Evolutionary conservation across 352 stramenopile species (phyloP), one percentile per base, ranked within the genome.

Genomic region (Pythium periplocum): DNA sequence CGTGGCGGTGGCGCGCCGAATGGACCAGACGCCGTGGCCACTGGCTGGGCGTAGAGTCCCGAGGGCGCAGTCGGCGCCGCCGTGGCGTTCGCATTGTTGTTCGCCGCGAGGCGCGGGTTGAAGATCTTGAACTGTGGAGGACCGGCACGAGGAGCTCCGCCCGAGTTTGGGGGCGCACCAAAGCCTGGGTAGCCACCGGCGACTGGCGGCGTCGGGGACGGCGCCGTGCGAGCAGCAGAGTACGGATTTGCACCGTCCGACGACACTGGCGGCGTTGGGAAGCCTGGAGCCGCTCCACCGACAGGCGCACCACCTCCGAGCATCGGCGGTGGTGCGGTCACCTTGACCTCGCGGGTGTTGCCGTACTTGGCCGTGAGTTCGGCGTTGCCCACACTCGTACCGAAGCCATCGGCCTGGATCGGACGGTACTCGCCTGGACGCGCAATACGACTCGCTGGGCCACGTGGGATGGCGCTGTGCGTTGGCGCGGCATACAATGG

Each of bases 121-220:
- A 93, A 93, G 59, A 93, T 93, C 71, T 92, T 93, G 60, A 93
- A 93, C 57, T 93, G 83, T 45, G 83, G 80, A 3, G 80, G 68
- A 0, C 64, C 68, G 7, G 17, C 41, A 46, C 54, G 48, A 4
- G 17, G 17, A 30, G 30, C 9, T 3, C 49, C 49, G 46, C 40
- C 50, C n/a, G 53, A 55, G 48, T 63, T 47, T 30, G 65, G 66
- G 6, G 68, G 60, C 40, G 68, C 59, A 11, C 68, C 59, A 36
- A 69, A 68, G 43, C 62, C 67, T 38, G 59, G 53, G 53, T 83
- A 84, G 1, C 64, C 74, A 2, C 72, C 70, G 1, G 53, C 45
- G 35, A 50, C 10, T 26, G 51, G 57, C 41, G 41, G 43, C 43
- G 49, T 39, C 5, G 64, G 43, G 7, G 61, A 58, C 17, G 53